Conservation (phyloP, 805 yeast genomes). For the Sugiyamaella chiloensis region DNA sequence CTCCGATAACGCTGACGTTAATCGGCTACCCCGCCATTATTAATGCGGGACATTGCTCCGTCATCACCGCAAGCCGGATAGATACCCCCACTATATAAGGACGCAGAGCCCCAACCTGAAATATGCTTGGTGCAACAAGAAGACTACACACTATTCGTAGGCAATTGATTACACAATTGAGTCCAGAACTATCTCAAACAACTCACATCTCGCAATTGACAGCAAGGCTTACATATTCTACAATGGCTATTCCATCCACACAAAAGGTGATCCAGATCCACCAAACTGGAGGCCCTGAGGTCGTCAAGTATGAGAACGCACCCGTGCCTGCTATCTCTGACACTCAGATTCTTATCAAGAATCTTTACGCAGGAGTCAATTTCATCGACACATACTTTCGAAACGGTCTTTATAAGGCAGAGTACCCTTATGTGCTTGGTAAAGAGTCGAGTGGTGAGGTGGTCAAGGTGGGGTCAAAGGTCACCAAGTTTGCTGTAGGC, state of each 20-base stretch:
- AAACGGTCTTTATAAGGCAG: slow-evolving; percentile 65
- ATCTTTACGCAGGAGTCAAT: slow-evolving; percentile 75
- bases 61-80: too few species aligned
- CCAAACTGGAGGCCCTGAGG: slow-evolving; percentile 58
- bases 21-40: too few species aligned
- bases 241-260: slow-evolving; percentile 24
- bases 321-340: slow-evolving; percentile 56
- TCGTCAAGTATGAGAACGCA: slow-evolving; percentile 52
- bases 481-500: slow-evolving; percentile 55
- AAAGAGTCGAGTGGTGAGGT: slow-evolving; percentile 72
- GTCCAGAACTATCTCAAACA: too few species aligned
- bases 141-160: not conserved
- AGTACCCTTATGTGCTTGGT: slow-evolving; percentile 63
- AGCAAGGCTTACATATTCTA: not conserved
- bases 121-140: too few species aligned
- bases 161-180: not conserved
- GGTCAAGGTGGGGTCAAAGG: slow-evolving; percentile 61
- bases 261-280: slow-evolving; percentile 36
- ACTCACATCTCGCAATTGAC: too few species aligned
- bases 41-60: too few species aligned
- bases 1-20: too few species aligned
- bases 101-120: too few species aligned
- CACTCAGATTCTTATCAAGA: slow-evolving; percentile 66
- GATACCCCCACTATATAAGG: too few species aligned
- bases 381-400: slow-evolving; percentile 83